These are phyloP conservation scores for Lipomyces sp. DNA, from an alignment of 805 yeast genomes.

Conservation along the genomic window DNA sequence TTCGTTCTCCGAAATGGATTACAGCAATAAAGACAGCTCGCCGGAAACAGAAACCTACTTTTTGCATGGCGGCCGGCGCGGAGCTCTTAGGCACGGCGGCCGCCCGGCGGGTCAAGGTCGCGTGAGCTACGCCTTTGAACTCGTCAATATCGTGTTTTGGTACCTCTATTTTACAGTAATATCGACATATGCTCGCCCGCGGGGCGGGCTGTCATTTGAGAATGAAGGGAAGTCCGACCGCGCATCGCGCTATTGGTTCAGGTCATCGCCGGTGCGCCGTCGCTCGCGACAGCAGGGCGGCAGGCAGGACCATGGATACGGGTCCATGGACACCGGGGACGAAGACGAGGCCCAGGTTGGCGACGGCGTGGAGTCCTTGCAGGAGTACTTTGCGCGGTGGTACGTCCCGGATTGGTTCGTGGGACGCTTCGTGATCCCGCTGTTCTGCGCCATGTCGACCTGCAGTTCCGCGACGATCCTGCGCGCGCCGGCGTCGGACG, in stretches of 20 bases:
- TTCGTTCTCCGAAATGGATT: slow-evolving; percentile 17
- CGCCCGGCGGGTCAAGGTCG: slow-evolving; percentile 3
- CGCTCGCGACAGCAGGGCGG: background rate
- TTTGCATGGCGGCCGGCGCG: slow-evolving; percentile 22
- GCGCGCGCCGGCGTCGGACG: slow-evolving; percentile 22
- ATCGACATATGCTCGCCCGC: slow-evolving; percentile 7
- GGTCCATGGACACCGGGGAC: slow-evolving; percentile 8
- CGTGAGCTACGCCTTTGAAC: background rate
- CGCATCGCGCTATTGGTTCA: slow-evolving; percentile 2
- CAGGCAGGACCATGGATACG: background rate
- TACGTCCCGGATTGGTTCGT: slow-evolving; percentile 19
- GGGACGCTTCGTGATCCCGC: slow-evolving; percentile 10
- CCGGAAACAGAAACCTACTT: slow-evolving; percentile 12
- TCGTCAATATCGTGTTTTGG: slow-evolving; percentile 7
- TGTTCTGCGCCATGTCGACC: slow-evolving; percentile 24
- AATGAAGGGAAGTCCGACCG: slow-evolving; percentile 10
- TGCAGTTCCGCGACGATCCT: slow-evolving; percentile 7
- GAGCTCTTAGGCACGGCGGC: slow-evolving; percentile 12
- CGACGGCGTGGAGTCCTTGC: slow-evolving; percentile 13
- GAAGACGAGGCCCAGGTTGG: background rate
- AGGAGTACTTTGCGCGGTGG: slow-evolving; percentile 11
- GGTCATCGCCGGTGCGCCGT: background rate
- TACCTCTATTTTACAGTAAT: slow-evolving; percentile 20
- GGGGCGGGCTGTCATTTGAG: slow-evolving; percentile 14
- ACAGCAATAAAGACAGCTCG: background rate